phyloP scores from a whole-genome alignment of 345 rosid species.

The Eucalyptus marginata region DNA sequence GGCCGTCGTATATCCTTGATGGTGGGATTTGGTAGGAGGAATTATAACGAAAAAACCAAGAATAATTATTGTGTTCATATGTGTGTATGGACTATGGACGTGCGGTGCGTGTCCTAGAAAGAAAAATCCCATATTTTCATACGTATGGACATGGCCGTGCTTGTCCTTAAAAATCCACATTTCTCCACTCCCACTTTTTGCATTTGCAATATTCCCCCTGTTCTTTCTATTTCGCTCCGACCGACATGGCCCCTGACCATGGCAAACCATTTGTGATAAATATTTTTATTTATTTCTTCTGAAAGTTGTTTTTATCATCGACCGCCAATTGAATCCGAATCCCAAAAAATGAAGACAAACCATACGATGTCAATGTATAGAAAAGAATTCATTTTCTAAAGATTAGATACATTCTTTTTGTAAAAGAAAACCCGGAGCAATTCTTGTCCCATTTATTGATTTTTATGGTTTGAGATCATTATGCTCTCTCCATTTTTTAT shows the following conservation, averaged over 20 bases:
- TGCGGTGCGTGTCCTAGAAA: neutral
- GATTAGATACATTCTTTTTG: neutral
- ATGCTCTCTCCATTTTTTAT: neutral
- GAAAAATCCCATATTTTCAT: neutral
- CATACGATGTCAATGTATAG: neutral
- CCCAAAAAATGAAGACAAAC: neutral
- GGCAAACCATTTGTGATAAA: neutral
- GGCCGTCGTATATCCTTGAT: neutral
- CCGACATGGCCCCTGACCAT: neutral
- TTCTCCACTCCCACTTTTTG: neutral
- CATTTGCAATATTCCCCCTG: neutral
- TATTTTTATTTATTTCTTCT: too few species aligned
- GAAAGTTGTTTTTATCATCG: neutral
- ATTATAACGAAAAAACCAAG: neutral
- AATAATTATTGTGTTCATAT: neutral
- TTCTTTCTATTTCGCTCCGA: neutral
- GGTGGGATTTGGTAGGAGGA: neutral
- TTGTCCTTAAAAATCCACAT: neutral
- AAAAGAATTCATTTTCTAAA: neutral
- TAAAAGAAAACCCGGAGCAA: neutral
- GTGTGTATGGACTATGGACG: neutral
- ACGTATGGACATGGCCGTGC: neutral
- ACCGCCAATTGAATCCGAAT: neutral
- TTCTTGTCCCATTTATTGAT: neutral
- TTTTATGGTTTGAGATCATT: neutral